phyloP scores from a whole-genome alignment of 2,329 filamentous ascomycete genomes.

The Alternaria metachromatica region DNA sequence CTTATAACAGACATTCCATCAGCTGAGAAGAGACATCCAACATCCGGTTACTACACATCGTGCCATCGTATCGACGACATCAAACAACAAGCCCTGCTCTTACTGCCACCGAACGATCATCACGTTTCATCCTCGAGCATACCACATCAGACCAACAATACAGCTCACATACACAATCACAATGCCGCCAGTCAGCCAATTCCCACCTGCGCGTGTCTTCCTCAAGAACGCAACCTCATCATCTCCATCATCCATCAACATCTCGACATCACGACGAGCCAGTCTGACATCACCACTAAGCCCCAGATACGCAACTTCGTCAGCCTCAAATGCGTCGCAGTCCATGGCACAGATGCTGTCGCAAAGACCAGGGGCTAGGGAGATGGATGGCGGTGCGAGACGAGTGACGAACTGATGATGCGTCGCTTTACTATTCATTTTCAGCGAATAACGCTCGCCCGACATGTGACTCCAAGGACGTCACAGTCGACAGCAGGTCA shows the following conservation, averaged over 20 bases:
- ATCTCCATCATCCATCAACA: conserved; percentile 11
- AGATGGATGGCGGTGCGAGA: background rate
- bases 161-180: background rate
- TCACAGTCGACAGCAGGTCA: background rate
- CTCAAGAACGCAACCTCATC: conserved; percentile 25
- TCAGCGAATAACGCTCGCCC: background rate
- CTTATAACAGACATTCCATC: background rate
- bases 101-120: background rate
- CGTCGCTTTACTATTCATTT: background rate
- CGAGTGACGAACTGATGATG: conserved; percentile 3
- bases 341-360: conserved; percentile 32
- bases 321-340: conserved; percentile 29
- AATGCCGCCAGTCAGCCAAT: conserved; percentile 44
- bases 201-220: conserved; percentile 42
- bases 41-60: background rate
- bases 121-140: background rate
- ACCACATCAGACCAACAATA: background rate
- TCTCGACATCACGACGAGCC: conserved; percentile 8
- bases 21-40: background rate
- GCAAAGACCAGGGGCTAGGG: conserved; percentile 27
- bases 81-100: background rate
- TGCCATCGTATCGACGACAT: background rate
- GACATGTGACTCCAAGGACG: background rate
- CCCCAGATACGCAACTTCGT: conserved; percentile 25
- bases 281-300: conserved; percentile 17